Percentiles rank a stretch among this genome's conserved stretches.
Conservation (phyloP, 2,329 filamentous ascomycete genomes). For the Hymenoscyphus fructigenus region DNA sequence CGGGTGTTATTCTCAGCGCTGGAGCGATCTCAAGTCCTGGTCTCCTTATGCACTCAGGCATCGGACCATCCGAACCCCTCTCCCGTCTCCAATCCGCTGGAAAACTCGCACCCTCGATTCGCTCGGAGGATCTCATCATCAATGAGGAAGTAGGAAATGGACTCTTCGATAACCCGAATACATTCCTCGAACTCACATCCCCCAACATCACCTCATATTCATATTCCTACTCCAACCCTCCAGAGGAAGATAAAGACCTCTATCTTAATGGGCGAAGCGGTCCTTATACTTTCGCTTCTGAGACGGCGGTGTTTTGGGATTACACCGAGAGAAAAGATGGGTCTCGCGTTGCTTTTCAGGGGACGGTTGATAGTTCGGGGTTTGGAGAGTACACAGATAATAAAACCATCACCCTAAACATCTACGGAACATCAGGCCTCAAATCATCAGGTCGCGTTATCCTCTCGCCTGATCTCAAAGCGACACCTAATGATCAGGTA, state of each 20-base stretch:
- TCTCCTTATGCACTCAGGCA: constrained; percentile 51
- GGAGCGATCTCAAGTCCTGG: constrained; percentile 52
- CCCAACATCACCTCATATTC: constrained; percentile 47
- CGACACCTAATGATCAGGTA: constrained; percentile 42
- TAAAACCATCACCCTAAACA: constrained; percentile 54
- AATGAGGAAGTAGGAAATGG: constrained; percentile 49
- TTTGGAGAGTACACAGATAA: constrained; percentile 41
- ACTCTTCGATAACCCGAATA: constrained; percentile 57
- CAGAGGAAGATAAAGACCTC: constrained; percentile 42
- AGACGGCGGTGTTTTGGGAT: constrained; percentile 54
- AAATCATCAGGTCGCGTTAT: constrained; percentile 48
- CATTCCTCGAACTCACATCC: constrained; percentile 48
- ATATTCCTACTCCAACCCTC: constrained; percentile 47
- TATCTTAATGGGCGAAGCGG: constrained; percentile 51
- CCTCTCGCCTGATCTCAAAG: constrained; percentile 44
- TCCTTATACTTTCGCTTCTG: constrained; percentile 52
- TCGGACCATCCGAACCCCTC: constrained; percentile 41
- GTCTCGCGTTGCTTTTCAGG: constrained; percentile 47
- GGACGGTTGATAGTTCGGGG: constrained; percentile 51
- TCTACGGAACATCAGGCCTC: constrained; percentile 57
- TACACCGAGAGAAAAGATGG: constrained; percentile 45
- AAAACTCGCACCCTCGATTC: constrained; percentile 36
- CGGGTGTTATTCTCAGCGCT: constrained; percentile 46
- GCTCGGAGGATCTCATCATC: constrained; percentile 45
- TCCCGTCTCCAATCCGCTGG: constrained; percentile 38